phyloP scores from a whole-genome alignment of 2,329 filamentous ascomycete species.

The Xylaria sp. region DNA sequence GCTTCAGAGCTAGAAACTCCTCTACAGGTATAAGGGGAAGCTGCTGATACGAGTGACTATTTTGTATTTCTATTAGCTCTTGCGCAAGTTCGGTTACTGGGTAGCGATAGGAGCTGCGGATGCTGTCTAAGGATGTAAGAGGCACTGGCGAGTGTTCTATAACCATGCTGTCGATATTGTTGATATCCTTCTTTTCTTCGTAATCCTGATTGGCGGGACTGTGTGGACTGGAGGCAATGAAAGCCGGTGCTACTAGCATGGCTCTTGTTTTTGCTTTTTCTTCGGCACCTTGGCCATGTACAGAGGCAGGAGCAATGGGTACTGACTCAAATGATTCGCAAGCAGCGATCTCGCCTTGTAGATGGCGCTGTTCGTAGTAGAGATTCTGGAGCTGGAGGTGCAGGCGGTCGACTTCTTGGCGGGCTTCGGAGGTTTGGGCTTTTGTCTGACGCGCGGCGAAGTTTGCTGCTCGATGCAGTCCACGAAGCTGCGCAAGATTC shows the following conservation, averaged over 20 bases:
- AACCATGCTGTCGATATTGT: not conserved
- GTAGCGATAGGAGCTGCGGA: slow-evolving; percentile 22
- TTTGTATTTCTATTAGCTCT: slow-evolving; percentile 40
- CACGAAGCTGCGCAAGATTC: slow-evolving; percentile 82
- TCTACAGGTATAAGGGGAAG: slow-evolving; percentile 86
- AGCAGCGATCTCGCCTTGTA: slow-evolving; percentile 88
- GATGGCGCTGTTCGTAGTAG: slow-evolving; percentile 93
- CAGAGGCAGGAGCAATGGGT: slow-evolving; percentile 5
- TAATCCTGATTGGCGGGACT: slow-evolving; percentile 1
- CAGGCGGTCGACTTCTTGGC: slow-evolving; percentile 89
- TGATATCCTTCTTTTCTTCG: slow-evolving; percentile 10
- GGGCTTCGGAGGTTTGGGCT: slow-evolving; percentile 82
- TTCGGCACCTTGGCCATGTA: slow-evolving; percentile 13
- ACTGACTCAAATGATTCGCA: slow-evolving; percentile 93
- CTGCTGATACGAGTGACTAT: slow-evolving; percentile 85
- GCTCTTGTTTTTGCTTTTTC: slow-evolving; percentile 16
- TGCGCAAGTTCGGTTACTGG: slow-evolving; percentile 33
- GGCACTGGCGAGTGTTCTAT: not conserved
- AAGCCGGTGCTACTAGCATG: slow-evolving; percentile 30
- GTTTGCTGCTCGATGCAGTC: slow-evolving; percentile 83
- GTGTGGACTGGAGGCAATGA: not conserved
- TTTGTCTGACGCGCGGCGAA: slow-evolving; percentile 88
- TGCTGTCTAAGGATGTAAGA: not conserved
- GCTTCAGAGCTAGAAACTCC: slow-evolving; percentile 81
- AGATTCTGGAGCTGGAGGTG: slow-evolving; percentile 95